Conservation (phyloP, 352 stramenopile genomes). For the Pythium coloratum region DNA sequence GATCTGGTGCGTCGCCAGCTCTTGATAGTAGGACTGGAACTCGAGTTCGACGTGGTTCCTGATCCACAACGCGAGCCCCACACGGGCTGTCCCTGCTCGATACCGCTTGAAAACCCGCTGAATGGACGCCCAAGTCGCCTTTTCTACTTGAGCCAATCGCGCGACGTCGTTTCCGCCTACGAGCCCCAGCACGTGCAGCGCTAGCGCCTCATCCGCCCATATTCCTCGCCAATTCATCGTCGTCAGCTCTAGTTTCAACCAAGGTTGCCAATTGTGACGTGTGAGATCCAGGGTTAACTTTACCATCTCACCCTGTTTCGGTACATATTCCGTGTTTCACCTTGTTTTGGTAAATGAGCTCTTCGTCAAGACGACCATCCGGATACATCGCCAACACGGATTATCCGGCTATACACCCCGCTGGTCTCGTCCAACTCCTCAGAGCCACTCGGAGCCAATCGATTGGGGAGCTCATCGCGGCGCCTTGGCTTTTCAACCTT, state of each 20-base stretch:
- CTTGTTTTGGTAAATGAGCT: slow-evolving; percentile 1
- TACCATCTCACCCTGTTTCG: no score
- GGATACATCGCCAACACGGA: background rate
- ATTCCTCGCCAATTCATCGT: slow-evolving; percentile 2
- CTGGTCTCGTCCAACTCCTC: background rate
- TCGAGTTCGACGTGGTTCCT: slow-evolving; percentile 33
- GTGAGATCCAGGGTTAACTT: background rate
- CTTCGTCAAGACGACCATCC: background rate
- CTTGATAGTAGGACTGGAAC: slow-evolving; percentile 54
- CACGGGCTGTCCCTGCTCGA: slow-evolving; percentile 20
- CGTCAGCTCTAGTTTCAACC: background rate
- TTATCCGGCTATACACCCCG: slow-evolving; percentile 27
- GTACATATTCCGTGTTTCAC: background rate
- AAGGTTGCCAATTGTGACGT: slow-evolving; percentile 1
- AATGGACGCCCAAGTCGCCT: slow-evolving; percentile 24
- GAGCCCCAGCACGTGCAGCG: slow-evolving; percentile 34
- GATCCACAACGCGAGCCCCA: slow-evolving; percentile 44
- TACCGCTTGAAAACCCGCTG: slow-evolving; percentile 27
- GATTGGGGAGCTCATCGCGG: slow-evolving; percentile 12
- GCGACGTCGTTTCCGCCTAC: slow-evolving; percentile 30
- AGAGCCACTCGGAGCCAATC: slow-evolving; percentile 26
- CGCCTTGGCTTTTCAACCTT: background rate
- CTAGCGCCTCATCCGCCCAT: slow-evolving; percentile 19
- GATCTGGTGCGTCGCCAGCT: slow-evolving; percentile 49
- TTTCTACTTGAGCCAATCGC: slow-evolving; percentile 28